phyloP scores from a whole-genome alignment of 2,329 filamentous ascomycete species.

The Esteya vermicola region DNA sequence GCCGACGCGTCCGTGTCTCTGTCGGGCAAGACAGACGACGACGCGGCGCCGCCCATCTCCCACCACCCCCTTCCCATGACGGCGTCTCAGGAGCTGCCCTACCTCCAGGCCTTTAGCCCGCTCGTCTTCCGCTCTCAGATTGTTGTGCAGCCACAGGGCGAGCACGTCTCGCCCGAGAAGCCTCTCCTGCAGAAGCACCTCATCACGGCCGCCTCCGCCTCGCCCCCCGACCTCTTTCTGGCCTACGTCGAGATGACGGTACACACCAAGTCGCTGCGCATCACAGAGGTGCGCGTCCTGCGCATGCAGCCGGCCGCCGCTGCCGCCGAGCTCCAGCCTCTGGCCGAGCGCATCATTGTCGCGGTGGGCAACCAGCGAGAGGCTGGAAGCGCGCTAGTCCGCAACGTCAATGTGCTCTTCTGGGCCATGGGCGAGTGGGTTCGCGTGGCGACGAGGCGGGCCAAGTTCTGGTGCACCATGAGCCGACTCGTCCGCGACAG shows the following conservation, averaged over 20 bases:
- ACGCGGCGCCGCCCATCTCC: slow-evolving; percentile 31
- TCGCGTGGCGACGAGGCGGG: slow-evolving; percentile 43
- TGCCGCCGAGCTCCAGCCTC: slow-evolving; percentile 40
- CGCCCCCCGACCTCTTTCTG: slow-evolving; percentile 39
- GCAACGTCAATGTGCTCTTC: slow-evolving; percentile 44
- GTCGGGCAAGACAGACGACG: slow-evolving; percentile 17
- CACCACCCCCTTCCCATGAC: slow-evolving; percentile 52
- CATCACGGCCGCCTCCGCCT: slow-evolving; percentile 34
- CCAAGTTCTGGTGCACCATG: slow-evolving; percentile 46
- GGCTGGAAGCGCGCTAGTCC: slow-evolving; percentile 28
- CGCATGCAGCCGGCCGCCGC: slow-evolving; percentile 43
- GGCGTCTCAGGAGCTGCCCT: slow-evolving; percentile 51
- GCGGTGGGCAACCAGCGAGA: slow-evolving; percentile 15
- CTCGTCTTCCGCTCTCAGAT: slow-evolving; percentile 46
- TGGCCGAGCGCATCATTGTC: slow-evolving; percentile 32
- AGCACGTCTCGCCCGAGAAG: background rate
- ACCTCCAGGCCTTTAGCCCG: slow-evolving; percentile 56
- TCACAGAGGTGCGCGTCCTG: slow-evolving; percentile 38
- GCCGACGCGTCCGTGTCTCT: slow-evolving; percentile 10
- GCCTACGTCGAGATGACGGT: slow-evolving; percentile 45
- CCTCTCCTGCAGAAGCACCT: slow-evolving; percentile 35
- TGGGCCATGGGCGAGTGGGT: slow-evolving; percentile 61
- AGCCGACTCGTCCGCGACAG: slow-evolving; percentile 29
- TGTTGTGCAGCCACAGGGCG: slow-evolving; percentile 23
- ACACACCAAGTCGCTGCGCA: slow-evolving; percentile 33